Conservation (phyloP, 306 rosid species). For the Begonia masoniana region DNA sequence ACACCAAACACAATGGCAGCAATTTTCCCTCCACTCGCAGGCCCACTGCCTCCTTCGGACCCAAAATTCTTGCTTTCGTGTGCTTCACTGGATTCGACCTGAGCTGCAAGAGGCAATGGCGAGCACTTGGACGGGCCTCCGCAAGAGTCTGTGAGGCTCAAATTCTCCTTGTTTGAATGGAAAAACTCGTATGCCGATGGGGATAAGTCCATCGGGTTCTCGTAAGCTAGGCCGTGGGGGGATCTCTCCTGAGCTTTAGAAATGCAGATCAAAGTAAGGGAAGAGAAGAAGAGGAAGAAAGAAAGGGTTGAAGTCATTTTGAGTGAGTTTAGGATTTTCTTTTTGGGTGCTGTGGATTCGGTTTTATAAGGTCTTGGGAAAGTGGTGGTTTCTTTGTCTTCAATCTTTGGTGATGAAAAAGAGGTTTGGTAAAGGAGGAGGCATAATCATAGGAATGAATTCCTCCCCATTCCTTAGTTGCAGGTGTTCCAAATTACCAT, state of each 20-base stretch:
- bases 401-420: constrained; percentile 32
- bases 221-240: constrained; percentile 65
- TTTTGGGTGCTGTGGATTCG: constrained; percentile 16
- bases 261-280: constrained; percentile 27
- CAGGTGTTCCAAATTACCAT: constrained; percentile 14
- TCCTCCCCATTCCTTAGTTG: constrained; percentile 4
- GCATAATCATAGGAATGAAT: constrained; percentile 45
- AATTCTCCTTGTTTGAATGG: constrained; percentile 41
- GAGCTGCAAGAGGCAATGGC: constrained; percentile 69
- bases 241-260: constrained; percentile 63
- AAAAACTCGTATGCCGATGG: constrained; percentile 82
- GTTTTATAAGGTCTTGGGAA: constrained; percentile 45
- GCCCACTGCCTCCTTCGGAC: constrained; percentile 10
- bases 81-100: constrained; percentile 39
- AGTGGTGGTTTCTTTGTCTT: constrained; percentile 51
- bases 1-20: constrained; percentile 51
- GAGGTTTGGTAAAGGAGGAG: constrained; percentile 21
- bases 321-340: constrained; percentile 14
- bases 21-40: constrained; percentile 36
- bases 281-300: constrained; percentile 28
- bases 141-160: constrained; percentile 36
- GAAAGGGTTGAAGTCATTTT: constrained; percentile 22
- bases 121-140: constrained; percentile 37
- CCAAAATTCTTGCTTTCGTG: constrained; percentile 29
- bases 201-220: constrained; percentile 40